Evolutionary conservation across 768 basidiomycete genomes (phyloP).

Genomic region (Amanita exitialis): DNA sequence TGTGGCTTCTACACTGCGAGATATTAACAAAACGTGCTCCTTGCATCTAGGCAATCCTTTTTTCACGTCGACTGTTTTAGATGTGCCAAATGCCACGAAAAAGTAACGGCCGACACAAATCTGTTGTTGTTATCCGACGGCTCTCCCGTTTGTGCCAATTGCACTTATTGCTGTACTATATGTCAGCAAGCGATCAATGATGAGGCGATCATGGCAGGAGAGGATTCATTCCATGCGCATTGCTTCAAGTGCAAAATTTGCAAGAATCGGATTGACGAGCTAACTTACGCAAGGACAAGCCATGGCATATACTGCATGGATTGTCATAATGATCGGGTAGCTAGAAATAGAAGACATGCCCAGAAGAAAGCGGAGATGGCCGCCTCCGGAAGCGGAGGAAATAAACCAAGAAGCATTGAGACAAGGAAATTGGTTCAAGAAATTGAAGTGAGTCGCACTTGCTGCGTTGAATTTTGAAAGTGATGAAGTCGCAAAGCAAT

Average conservation of each 20-base stretch:
- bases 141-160: conserved; percentile 90
- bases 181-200: conserved; percentile 93
- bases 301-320: conserved; percentile 99
- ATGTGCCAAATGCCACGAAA: conserved; percentile 89
- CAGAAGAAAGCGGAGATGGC: conserved; percentile 74
- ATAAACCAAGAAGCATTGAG: conserved; percentile 31
- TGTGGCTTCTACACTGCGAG: not conserved
- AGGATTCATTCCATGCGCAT: conserved; percentile 96
- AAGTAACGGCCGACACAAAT: conserved; percentile 95
- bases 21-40: not conserved
- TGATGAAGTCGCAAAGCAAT: conserved; percentile 8
- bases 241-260: conserved; percentile 99
- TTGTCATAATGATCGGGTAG: conserved; percentile 97
- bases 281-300: conserved; percentile 96
- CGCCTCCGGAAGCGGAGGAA: conserved; percentile 17
- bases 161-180: conserved; percentile 93
- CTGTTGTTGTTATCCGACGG: conserved; percentile 95
- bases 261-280: conserved; percentile 89
- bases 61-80: conserved; percentile 96
- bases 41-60: conserved; percentile 63
- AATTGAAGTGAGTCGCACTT: conserved; percentile 27
- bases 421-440: conserved; percentile 27
- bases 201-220: conserved; percentile 99
- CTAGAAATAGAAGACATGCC: conserved; percentile 81
- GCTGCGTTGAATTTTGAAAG: not conserved